Base-by-base conservation (phyloP, 345 rosid species). In the Brassica rapa region DNA sequence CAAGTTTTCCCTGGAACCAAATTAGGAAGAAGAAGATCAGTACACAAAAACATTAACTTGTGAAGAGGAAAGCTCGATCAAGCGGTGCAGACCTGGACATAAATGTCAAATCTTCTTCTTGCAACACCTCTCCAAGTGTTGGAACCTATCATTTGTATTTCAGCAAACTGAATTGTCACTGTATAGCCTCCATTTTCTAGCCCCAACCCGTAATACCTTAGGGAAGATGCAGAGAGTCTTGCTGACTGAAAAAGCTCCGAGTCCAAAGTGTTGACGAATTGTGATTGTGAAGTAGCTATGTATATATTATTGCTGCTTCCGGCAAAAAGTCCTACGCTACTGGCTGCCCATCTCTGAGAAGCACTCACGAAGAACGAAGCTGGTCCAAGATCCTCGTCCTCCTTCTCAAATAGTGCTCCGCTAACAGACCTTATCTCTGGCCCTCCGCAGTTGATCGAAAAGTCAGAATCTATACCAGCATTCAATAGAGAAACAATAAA, bases 361-460 rank as follows among this genome's bases (percentile, higher is more conserved):
- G 55, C 60, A 41, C 84, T 79, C 33, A 90, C 88, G 6, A 80
- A 59, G 74, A 84, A 89, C 0, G 96, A 74, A 35, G 93, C 88
- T 19, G 94, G 83, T 67, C 94, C 93, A 79, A 89, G 88, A 33
- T 77, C 71, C 68, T 3, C 76, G n/a, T 87, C 75, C 3, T 90
- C 94, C 29, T 55, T 82, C 76, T 92, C 93, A 51, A 74, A 90
- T 43, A 68, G 27, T 27, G 77, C 78, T 62, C 80, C 66, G 27
- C 55, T 71, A 6, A 81, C 82, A 9, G 91, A 84, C 25, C 56
- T 79, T 68, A 82, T 81, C 73, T 71, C 70, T 51, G 86, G 88
- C 73, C 97, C 98, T 46, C 97, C 92, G 67, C 87, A 85, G 70
- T 93, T 91, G 46, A 59, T 59, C 30, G 63, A 10, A 4, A 59